Evolutionary conservation across 805 yeast genomes (phyloP).

Genomic region (Wickerhamomyces alni): DNA sequence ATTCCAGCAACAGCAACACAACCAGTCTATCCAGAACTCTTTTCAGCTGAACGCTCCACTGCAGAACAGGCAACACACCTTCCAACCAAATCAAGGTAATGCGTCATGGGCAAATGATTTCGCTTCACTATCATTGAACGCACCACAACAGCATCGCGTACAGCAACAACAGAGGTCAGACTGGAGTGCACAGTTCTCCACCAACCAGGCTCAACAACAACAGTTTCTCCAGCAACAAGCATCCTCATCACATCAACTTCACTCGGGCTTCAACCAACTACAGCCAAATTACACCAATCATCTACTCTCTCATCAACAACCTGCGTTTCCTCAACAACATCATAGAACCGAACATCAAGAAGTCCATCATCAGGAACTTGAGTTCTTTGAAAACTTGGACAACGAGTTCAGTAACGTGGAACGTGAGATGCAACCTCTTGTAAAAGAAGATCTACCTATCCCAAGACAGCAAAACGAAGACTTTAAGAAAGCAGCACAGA

Average conservation of each 20-base stretch:
- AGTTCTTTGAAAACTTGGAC: conserved; percentile 10
- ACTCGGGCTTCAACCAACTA: conserved; percentile 1
- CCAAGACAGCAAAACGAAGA: conserved; percentile 10
- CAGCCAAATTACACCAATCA: conserved; percentile 3
- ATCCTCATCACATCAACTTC: not conserved
- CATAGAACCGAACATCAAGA: conserved; percentile 20
- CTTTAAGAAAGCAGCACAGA: conserved; percentile 21
- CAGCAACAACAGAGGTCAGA: conserved; percentile 5
- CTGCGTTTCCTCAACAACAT: conserved; percentile 1
- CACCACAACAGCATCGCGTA: conserved; percentile 5
- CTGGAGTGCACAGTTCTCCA: conserved; percentile 17
- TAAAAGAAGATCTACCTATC: not conserved
- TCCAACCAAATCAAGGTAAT: conserved; percentile 1
- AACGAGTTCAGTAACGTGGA: conserved; percentile 13
- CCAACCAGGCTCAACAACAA: not conserved
- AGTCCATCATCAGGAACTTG: conserved; percentile 10
- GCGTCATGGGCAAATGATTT: conserved; percentile 21
- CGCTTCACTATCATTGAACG: conserved; percentile 9
- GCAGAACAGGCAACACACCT: conserved; percentile 4
- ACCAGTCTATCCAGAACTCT: conserved; percentile 6
- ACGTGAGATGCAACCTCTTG: conserved; percentile 2
- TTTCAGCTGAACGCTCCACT: conserved; percentile 2
- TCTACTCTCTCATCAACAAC: not conserved
- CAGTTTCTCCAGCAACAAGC: too few relatives aligned
- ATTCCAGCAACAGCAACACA: conserved; percentile 11